A percentile compares a stretch with the other conserved stretches of the same genome.
Conservation (phyloP, 1,284 basidiomycete genomes). For the Agaricales sp. region DNA sequence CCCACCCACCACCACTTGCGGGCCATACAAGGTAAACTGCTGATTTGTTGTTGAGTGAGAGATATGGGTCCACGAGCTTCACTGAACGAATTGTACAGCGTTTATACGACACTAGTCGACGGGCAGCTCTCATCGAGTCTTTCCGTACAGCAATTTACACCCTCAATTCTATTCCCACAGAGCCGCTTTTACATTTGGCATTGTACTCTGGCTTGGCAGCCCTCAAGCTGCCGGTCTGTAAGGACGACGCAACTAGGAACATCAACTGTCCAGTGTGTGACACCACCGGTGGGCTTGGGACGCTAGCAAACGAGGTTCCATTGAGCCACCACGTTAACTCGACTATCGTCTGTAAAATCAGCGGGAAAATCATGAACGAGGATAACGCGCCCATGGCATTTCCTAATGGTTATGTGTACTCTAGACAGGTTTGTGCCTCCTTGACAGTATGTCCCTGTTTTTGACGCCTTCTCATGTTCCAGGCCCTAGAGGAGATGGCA, state of each 20-base stretch:
- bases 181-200: conserved; percentile 78
- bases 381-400: conserved; percentile 90
- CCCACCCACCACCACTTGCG: conserved; percentile 50
- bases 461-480: conserved; percentile 1
- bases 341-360: conserved; percentile 87
- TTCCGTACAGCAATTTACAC: conserved; percentile 82
- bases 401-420: conserved; percentile 90
- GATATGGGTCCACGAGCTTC: background rate
- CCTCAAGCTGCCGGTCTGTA: conserved; percentile 76
- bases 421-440: conserved; percentile 57
- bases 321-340: conserved; percentile 92
- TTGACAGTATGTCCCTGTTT: too few species aligned
- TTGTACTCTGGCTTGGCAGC: conserved; percentile 84
- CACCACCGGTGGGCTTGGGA: conserved; percentile 43
- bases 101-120: conserved; percentile 72
- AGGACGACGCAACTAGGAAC: conserved; percentile 53
- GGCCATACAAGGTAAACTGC: conserved; percentile 54
- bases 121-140: conserved; percentile 61
- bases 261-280: conserved; percentile 92
- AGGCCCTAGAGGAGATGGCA: conserved; percentile 83
- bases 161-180: conserved; percentile 77
- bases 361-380: conserved; percentile 89
- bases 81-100: conserved; percentile 36
- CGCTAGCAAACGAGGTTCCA: conserved; percentile 80
- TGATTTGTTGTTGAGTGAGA: conserved; percentile 2